These are phyloP conservation scores for Podila epicladia DNA, from an alignment of 192 early-diverging fungal genomes.

Conservation along the genomic window DNA sequence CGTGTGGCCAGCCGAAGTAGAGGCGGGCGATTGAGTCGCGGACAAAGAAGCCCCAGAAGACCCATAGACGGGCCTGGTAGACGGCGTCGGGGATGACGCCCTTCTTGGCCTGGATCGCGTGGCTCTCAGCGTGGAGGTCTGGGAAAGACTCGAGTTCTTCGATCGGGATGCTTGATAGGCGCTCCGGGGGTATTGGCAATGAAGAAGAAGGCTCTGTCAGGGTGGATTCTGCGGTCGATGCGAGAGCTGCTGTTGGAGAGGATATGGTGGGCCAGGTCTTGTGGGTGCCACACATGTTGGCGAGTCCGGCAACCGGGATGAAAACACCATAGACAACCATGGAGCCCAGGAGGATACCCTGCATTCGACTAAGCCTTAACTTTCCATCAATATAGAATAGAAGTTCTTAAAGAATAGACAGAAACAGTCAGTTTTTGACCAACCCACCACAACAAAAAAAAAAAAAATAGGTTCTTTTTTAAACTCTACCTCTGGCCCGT, in stretches of 20 bases:
- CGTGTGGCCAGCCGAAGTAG: conserved; percentile 46
- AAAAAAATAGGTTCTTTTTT: too few species aligned
- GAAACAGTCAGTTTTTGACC: too few species aligned
- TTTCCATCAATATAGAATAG: conserved; percentile 26
- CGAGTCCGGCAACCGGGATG: conserved; percentile 11
- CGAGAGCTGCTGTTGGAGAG: too few species aligned
- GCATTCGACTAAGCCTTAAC: conserved; percentile 21
- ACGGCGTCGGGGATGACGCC: conserved; percentile 35
- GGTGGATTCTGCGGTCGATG: too few species aligned
- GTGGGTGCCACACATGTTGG: conserved; percentile 2
- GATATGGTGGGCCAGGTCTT: too few species aligned
- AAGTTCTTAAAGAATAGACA: conserved; percentile 9
- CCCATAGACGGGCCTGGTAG: conserved; percentile 39
- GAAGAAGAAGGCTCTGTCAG: too few species aligned
- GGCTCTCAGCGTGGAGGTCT: conserved; percentile 18
- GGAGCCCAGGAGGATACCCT: conserved; percentile 13
- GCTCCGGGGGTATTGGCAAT: too few species aligned
- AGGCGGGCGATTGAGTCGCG: conserved; percentile 35
- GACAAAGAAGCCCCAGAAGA: conserved; percentile 34
- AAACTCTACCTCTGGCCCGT: conserved; percentile 29
- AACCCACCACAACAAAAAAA: background rate
- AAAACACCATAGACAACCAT: conserved; percentile 46
- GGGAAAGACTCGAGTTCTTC: too few species aligned
- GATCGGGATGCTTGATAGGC: too few species aligned
- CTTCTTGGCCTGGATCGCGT: conserved; percentile 12